Evolutionary conservation across 192 early-diverging fungal genomes (phyloP), one percentile per base, ranked within the genome.

Genomic region (Irineochytrium annulatum): DNA sequence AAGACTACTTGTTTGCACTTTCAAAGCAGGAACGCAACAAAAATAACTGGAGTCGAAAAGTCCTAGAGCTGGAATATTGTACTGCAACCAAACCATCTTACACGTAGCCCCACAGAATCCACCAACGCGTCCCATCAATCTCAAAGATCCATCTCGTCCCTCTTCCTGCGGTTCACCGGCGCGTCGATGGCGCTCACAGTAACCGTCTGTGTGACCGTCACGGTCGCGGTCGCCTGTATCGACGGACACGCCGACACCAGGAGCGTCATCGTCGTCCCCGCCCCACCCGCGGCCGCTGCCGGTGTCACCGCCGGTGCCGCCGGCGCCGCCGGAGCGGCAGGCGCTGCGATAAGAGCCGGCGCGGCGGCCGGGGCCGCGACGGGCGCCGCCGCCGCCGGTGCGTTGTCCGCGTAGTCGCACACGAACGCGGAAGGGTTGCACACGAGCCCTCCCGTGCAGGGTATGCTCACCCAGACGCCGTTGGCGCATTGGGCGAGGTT

Each of bases 171-270:
- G 8, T 41, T 41, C 11, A 41, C n/a, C 11, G n/a, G 37, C 37
- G 8, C 11, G 37, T 41, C 37, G 37, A 13, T 13, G 37, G 11
- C 37, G 37, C 37, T 41, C 37, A n/a, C 11, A 8, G n/a, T 8
- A n/a, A n/a, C 37, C 37, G 37, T 41, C n/a, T n/a, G n/a, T n/a
- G n/a, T n/a, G n/a, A 41, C 37, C 37, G 37, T 41, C 37, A 41
- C 37, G 11, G 37, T 41, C 37, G n/a, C 37, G 8, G 37, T 41
- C 37, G 37, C 37, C n/a, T 41, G 8, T 8, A n/a, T 8, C 11
- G 11, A 41, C 37, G 8, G 11, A n/a, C 37, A 13, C 37, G n/a
- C 37, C 8, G 37, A n/a, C 11, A 41, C n/a, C 37, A 41, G 37
- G 11, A 13, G 37, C 11, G 37, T 41, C 37, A n/a, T 41, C 37